Evolutionary conservation across 257 asterid genomes (phyloP), one percentile per base, ranked within the genome.

Genomic region (Perilla frutescens): DNA sequence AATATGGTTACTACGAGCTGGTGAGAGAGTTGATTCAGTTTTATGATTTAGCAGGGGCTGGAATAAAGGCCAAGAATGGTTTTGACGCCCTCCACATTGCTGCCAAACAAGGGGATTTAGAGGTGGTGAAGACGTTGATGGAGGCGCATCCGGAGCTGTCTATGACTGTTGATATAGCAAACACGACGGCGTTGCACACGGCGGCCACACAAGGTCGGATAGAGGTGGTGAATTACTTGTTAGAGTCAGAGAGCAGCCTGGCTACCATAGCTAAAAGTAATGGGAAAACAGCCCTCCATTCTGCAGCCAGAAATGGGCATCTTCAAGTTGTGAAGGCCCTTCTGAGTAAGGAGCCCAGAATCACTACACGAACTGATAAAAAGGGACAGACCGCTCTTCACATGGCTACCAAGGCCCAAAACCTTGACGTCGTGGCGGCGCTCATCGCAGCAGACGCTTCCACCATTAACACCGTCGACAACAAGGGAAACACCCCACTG

Each of bases 31-130:
- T 87, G 85, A 81, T 87, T 61, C 71, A 75, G 74, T 55, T 76
- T 29, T 82, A 84, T 65, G 89, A 87, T 63, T 39, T 84, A 12
- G 74, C 74, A 7, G 76, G 80, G 4, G 91, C 88, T 57, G 89
- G 89, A 32, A 82, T 83, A 68, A 87, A 87, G 54, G 91, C 89
- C 7, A 79, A 68, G 45, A 87, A 87, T 68, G 91, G 91, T 0
- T 87, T 87, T 58, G 91, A 87, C 75, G 86, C 89, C 0, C 86
- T 87, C 57, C 89, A 87, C 70, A 82, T 87, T 66, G 91, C 91
- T 58, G 88, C 89, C 40, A 87, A 87, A 72, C 89, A 87, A 62
- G 91, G 91, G 32, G 91, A 87, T 69, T 81, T 87, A 57, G 91
- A 84, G 50, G 86, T 87, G 70, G 86, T 84, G 83, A 87, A 82